Evolutionary conservation across 2,329 filamentous ascomycete species (phyloP), one percentile per base, ranked within the genome.

Genomic region (Fusarium penzigii): DNA sequence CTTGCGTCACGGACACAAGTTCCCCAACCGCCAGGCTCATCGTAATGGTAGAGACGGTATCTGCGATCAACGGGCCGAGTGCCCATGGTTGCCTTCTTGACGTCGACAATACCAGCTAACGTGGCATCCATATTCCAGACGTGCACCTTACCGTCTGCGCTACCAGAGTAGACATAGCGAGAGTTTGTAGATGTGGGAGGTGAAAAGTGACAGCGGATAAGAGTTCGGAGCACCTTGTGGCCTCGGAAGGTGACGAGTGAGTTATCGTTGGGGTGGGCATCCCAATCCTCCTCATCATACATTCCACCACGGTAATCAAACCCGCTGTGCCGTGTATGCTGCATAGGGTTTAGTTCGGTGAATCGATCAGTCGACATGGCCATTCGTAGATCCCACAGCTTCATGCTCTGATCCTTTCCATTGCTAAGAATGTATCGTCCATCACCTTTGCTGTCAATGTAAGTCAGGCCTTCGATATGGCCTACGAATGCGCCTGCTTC

Each of bases 71-170:
- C 73, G 1, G 84, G 82, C 39, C 86, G 76, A 10, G 83, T 81
- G 57, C 84, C 79, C 53, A 77, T 76, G 0, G 90, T 95, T 2
- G 88, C 86, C 55, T 80, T 74, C 41, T 83, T 80, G 7, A 97
- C 92, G 67, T 97, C 86, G 42, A 99, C 86, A 40, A 82, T 85
- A 5, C 82, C 84, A 0, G 90, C 91, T 11, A 90, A 67, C 0
- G 92, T 97, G 32, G 90, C 92, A 67, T 99, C 92, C 72, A 97
- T 76, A 67, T 97, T 97, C 81, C 90, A 99, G 40, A 97, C 83
- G 63, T 92, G 93, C 1, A 97, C 89, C 53, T 88, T 89, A 44
- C 94, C 94, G 61, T 97, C 91, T 58, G 90, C 85, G 63, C 90
- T 95, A 17, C 94, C 94, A 17, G 88, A 89, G 73, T 97, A 97